A percentile compares a stretch with the other conserved stretches of the same genome.
phyloP scores from a whole-genome alignment of 2,329 filamentous ascomycete species.

The Massarina eburnea region DNA sequence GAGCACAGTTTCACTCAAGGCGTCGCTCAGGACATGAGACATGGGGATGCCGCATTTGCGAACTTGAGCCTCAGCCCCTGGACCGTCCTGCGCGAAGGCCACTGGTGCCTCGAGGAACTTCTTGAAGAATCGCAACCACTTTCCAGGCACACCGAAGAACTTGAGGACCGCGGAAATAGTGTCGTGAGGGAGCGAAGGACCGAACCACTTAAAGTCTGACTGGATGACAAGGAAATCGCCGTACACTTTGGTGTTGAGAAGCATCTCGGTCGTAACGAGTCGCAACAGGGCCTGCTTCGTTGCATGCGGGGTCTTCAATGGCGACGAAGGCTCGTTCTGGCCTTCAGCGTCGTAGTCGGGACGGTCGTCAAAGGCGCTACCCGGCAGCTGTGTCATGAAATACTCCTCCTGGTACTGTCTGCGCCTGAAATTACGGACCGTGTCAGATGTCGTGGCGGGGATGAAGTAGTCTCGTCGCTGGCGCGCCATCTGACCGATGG shows the following conservation, averaged over 20 bases:
- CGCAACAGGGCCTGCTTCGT: constrained; percentile 62
- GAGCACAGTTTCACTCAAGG: constrained; percentile 62
- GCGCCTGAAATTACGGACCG: constrained; percentile 31
- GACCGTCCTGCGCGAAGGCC: constrained; percentile 58
- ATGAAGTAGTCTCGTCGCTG: constrained; percentile 52
- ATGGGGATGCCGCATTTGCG: constrained; percentile 62
- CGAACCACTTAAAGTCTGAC: constrained; percentile 54
- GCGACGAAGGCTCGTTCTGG: constrained; percentile 25
- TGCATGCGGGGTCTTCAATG: constrained; percentile 45
- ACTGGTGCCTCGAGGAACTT: constrained; percentile 58
- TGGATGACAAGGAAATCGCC: constrained; percentile 57
- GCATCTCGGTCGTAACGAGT: constrained; percentile 57
- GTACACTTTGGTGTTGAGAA: constrained; percentile 52
- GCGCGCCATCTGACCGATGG: constrained; percentile 41
- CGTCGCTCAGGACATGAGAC: constrained; percentile 60
- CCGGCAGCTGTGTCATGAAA: constrained; percentile 60
- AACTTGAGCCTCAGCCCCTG: constrained; percentile 45
- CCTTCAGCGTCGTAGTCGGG: constrained; percentile 46
- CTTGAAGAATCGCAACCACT: constrained; percentile 32
- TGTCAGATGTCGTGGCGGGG: constrained; percentile 25
- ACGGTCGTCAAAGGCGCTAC: constrained; percentile 40
- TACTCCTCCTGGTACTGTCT: constrained; percentile 49
- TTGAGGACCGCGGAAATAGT: constrained; percentile 30
- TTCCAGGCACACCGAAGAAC: constrained; percentile 26
- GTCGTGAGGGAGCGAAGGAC: constrained; percentile 27